phyloP scores from a whole-genome alignment of 495 filamentous ascomycete genomes.

The Penicillium waksmanii region DNA sequence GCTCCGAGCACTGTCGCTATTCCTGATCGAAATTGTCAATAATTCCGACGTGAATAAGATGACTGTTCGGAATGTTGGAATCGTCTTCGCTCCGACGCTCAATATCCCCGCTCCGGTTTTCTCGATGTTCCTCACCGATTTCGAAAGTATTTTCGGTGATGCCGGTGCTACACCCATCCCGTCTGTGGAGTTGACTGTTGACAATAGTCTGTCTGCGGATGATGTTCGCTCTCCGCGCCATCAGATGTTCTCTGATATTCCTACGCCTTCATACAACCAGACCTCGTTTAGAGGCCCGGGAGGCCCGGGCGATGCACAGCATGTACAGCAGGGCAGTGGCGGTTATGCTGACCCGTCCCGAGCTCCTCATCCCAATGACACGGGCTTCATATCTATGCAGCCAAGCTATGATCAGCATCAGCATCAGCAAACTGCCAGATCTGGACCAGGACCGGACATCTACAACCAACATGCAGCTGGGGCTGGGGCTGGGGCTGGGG shows the following conservation, averaged over 20 bases:
- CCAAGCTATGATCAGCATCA: slow-evolving; percentile 56
- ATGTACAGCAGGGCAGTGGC: too few species aligned
- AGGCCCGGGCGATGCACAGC: too few species aligned
- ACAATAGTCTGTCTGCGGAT: slow-evolving; percentile 54
- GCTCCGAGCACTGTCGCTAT: slow-evolving; percentile 79
- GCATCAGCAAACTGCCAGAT: slow-evolving; percentile 18
- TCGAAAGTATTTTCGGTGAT: slow-evolving; percentile 79
- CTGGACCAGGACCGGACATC: slow-evolving; percentile 22
- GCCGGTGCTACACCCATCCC: slow-evolving; percentile 21
- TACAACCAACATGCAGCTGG: slow-evolving; percentile 26
- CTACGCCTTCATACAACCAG: slow-evolving; percentile 67
- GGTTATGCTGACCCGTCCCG: slow-evolving; percentile 31
- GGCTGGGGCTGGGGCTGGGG: slow-evolving; percentile 7
- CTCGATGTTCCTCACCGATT: slow-evolving; percentile 90
- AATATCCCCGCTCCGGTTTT: slow-evolving; percentile 97
- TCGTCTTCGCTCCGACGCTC: slow-evolving; percentile 97
- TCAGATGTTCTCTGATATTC: slow-evolving; percentile 72
- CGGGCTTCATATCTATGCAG: slow-evolving; percentile 65
- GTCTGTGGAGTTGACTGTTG: slow-evolving; percentile 46
- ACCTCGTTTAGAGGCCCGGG: slow-evolving; percentile 52
- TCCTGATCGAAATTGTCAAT: slow-evolving; percentile 86
- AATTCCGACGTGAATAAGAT: slow-evolving; percentile 94
- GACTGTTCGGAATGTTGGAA: slow-evolving; percentile 96
- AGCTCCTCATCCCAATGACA: slow-evolving; percentile 42
- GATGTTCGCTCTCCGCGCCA: slow-evolving; percentile 67